Base-by-base conservation (phyloP, 1,139 yeast species). In the Saccharomyces hybrid region DNA sequence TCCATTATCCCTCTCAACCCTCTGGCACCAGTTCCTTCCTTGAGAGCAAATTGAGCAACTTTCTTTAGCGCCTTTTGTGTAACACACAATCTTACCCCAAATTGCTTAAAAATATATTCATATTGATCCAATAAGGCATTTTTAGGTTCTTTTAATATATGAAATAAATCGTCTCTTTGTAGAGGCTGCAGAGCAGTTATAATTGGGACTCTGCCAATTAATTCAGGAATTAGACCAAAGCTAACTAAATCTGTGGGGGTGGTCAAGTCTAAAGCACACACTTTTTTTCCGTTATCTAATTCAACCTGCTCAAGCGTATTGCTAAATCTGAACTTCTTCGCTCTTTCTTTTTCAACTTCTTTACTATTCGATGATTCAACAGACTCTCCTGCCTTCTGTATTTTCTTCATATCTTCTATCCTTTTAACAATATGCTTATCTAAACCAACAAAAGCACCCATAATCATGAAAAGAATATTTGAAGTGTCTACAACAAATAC, bases 371-470 rank as follows among this genome's bases (percentile, higher is more conserved):
- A 8, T 38, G 38, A 27, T 3, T 53, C 51, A 5, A 48, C 54
- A 13, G 44, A 27, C 13, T 55, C 52, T 14, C 28, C 31, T 3
- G 54, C 52, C 2, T 58, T 60, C 11, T 58, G 50, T n/a, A 51
- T 49, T 23, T 54, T 53, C 49, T 53, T 64, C 26, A 58, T 41
- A 11, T 50, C 53, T 3, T 62, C 57, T 14, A 75, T 61, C 56
- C 82, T 68, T 38, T 68, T 69, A 1, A 71, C 70, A 27, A 79
- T 68, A 52, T 77, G 75, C 51, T 71, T 70, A 57, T 79, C 82
- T 38, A 80, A 64, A 1, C 83, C 83, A 8, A 78, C 79, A 69
- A 80, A 80, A 0, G 83, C 83, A 29, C 84, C 84, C 78, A 79
- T 78, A 13, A 78, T 67, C 53, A 80, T 74, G 61, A 80, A 80